Evolutionary conservation across 305 asterid genomes (phyloP), one percentile per base, ranked within the genome.

Genomic region (Lippia alba): DNA sequence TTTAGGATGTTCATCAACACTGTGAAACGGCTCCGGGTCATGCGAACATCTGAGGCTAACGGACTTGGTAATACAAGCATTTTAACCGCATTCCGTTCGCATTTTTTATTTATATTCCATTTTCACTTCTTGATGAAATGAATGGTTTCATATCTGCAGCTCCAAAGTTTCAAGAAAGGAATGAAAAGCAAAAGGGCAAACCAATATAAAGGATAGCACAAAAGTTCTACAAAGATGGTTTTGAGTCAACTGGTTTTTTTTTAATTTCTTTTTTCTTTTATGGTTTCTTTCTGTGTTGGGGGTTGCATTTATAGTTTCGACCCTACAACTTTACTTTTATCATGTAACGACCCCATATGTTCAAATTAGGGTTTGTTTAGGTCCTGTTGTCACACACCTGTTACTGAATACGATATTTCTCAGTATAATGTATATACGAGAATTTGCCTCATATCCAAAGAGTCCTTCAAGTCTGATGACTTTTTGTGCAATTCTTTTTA

Each of bases 1-100:
- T 11, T 62, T 71, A 91, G 97, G 96, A 89, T 91, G 96, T 91
- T 91, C 66, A 77, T 89, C 76, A 82, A 66, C 81, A 85, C 96
- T 6, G 96, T 84, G 75, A 91, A 87, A 83, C 86, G 97, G 66
- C 92, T 91, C 44, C 81, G 89, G 74, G 89, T 91, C 83, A 91
- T 89, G 97, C 84, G 80, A 76, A 89, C 89, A 12, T 85, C 94
- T 12, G 96, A 89, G 64, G 95, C 94, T 41, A 89, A 85, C 61
- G 96, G 96, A 62, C 91, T 85, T 18, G 90, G 97, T 89, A 85
- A 24, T 24, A 24, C 30, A 3, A 24, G 12, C 36, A 14, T 8
- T 32, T 73, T 18, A 1, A 8, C 5, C 8, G 4, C 11, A 24
- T 58, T 16, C 58, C 1, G 12, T 71, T 45, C 40, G 49, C 12